These are phyloP conservation scores for Trichoderma virens DNA, from an alignment of 495 filamentous ascomycete genomes.

Conservation along the genomic window DNA sequence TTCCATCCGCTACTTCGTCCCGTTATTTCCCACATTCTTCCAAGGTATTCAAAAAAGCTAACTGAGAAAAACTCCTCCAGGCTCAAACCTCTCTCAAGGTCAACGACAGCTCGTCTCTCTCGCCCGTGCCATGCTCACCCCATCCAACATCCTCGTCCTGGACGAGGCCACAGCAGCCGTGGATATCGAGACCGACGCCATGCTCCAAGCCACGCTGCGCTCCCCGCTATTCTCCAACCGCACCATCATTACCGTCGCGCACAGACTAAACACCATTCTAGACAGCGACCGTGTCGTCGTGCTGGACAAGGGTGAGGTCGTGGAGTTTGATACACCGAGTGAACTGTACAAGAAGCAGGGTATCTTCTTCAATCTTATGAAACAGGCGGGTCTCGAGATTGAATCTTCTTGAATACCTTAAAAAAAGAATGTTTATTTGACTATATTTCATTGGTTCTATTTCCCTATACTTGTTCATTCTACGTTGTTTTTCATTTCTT, in stretches of 20 bases:
- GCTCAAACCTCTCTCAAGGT: conserved; percentile 77
- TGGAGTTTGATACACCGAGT: conserved; percentile 39
- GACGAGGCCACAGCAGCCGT: conserved; percentile 98
- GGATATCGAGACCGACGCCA: conserved; percentile 86
- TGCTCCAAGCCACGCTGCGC: conserved; percentile 63
- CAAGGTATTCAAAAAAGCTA: too few relatives aligned
- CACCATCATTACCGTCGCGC: conserved; percentile 96
- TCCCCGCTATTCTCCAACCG: conserved; percentile 68
- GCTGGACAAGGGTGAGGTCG: conserved; percentile 53
- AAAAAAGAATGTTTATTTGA: not conserved
- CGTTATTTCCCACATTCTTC: too few relatives aligned
- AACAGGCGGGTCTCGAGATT: conserved; percentile 38
- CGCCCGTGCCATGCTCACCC: conserved; percentile 86
- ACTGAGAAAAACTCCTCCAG: conserved; percentile 17
- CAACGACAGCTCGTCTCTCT: conserved; percentile 90
- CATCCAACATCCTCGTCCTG: conserved; percentile 92
- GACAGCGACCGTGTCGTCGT: conserved; percentile 89
- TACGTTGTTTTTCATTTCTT: too few relatives aligned
- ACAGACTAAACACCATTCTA: conserved; percentile 94
- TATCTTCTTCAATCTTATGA: conserved; percentile 38
- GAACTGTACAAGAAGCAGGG: conserved; percentile 36
- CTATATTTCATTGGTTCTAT: not conserved
- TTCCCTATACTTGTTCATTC: too few relatives aligned
- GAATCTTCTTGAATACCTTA: conserved; percentile 12
- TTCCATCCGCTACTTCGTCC: too few relatives aligned